These are phyloP conservation scores for Trichoderma guizhouense DNA, from an alignment of 2,329 filamentous ascomycete genomes.

Conservation along the genomic window DNA sequence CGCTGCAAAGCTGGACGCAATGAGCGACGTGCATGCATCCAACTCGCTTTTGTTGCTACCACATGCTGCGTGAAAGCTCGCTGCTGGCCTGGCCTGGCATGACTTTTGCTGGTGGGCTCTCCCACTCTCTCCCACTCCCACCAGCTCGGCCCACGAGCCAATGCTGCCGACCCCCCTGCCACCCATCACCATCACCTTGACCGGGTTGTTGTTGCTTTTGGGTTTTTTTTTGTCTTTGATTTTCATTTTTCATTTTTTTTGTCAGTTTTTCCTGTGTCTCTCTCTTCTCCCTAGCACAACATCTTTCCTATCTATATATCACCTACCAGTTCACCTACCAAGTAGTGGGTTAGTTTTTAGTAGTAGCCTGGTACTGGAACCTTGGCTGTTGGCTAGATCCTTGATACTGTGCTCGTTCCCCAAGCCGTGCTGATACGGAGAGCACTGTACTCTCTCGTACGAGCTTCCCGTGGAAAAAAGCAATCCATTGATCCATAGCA, in stretches of 20 bases:
- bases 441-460: not conserved
- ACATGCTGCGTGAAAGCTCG: constrained; percentile 2
- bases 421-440: no score
- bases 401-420: not conserved
- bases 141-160: not conserved
- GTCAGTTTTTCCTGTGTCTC: not conserved
- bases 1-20: constrained; percentile 9
- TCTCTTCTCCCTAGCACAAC: not conserved
- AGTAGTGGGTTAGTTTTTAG: not conserved
- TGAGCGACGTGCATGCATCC: constrained; percentile 17
- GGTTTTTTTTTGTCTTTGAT: not conserved
- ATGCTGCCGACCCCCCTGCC: constrained; percentile 2
- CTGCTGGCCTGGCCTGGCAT: not conserved
- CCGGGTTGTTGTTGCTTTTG: not conserved
- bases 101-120: not conserved
- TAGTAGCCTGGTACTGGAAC: not conserved
- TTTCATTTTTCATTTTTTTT: not conserved
- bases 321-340: not conserved
- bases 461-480: not conserved
- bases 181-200: not conserved
- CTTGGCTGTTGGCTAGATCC: not conserved
- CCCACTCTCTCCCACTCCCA: not conserved
- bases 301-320: not conserved
- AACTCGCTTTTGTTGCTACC: not conserved
- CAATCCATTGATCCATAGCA: not conserved